Base-by-base conservation (phyloP, 306 rosid genomes). In the Cicer pinnatifidum region DNA sequence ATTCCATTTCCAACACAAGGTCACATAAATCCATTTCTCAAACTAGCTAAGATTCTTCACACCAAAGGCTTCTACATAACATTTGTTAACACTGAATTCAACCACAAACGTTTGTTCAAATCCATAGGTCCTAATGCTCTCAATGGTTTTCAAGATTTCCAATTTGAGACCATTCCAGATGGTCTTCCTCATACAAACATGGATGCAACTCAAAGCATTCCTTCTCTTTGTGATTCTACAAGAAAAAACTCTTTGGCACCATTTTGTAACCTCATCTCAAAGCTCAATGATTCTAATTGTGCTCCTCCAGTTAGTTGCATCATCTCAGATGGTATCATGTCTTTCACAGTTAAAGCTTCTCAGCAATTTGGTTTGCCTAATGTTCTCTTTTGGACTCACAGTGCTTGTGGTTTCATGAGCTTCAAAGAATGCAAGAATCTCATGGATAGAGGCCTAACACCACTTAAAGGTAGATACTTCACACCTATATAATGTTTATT, bases 1-100 rank as follows among this genome's bases (percentile, higher is more conserved):
- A 53, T 83, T 12, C 84, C 84, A 71, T 80, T 56, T 59, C 84
- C 87, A 37, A 37, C 19, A 58, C 87, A 83, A 80, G 87, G 87
- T 66, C 87, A 80, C 69, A 70, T 83, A 59, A 83, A 76, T 41
- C 87, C 87, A n/a, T 75, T 76, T 40, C 82, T 83, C 8, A 83
- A 79, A 62, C 77, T 80, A 44, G 84, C 84, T 60, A 83, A 83
- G 45, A 40, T 83, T 52, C 84, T 83, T 23, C 84, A 83, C 40
- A 4, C 1, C 37, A 72, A 58, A 52, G 87, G 87, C 66, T 83
- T 80, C 68, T 75, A 76, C 77, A 80, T 80, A 59, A 83, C 87
- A 68, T 80, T 80, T 63, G 80, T 80, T 5, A 79, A 79, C 81
- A 16, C 71, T 40, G 84, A 79, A 13, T 83, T 79, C 79, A 83